Percentiles rank a stretch among this genome's conserved stretches.
Evolutionary conservation across 441 rosid genomes (phyloP).

Genomic region (Kokia cookei): DNA sequence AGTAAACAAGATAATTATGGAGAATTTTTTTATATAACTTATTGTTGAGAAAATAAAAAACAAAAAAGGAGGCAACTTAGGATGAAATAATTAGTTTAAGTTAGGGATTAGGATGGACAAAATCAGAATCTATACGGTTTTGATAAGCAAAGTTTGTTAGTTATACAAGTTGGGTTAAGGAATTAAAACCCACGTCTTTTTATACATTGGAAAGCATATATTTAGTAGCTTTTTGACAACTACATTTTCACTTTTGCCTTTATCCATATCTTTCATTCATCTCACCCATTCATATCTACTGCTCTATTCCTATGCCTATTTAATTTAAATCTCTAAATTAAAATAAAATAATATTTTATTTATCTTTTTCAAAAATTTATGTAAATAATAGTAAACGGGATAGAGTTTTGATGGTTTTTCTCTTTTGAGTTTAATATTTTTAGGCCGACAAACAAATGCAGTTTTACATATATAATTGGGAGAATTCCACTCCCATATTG

Average conservation of each 20-base stretch:
- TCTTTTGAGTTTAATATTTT: neutral
- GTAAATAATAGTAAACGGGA: too few species aligned
- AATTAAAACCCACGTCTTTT: neutral
- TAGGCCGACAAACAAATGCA: neutral
- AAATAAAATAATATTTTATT: too few species aligned
- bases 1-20: too few species aligned
- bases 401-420: neutral
- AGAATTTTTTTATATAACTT: too few species aligned
- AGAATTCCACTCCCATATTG: neutral
- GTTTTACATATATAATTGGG: neutral
- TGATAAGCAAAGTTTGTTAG: neutral
- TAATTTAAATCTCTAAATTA: too few species aligned
- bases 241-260: conserved; percentile 3
- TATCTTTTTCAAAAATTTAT: too few species aligned
- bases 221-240: neutral
- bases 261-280: conserved; percentile 11
- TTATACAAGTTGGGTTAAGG: neutral
- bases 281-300: neutral
- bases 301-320: neutral
- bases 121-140: neutral
- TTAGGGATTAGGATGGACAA: neutral
- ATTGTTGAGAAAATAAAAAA: neutral
- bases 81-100: neutral
- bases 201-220: neutral
- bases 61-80: neutral